Evolutionary conservation across 805 yeast genomes (phyloP), one percentile per base, ranked within the genome.

Genomic region (Ogataea minuta): DNA sequence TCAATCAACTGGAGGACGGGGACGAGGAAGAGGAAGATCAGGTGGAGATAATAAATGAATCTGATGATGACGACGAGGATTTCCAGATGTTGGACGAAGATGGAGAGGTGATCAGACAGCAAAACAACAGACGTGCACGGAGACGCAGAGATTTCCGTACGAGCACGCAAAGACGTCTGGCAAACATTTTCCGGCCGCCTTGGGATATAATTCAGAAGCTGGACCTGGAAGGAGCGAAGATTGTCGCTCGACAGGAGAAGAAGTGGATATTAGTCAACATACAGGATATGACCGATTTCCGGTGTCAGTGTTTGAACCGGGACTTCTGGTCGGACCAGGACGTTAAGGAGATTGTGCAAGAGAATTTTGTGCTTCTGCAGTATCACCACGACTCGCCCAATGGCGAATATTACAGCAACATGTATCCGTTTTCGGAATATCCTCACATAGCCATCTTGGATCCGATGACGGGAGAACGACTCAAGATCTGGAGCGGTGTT

Each of bases 381-480:
- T 91, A 84, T 59, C 89, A 84, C 45, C 72, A 71, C 35, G 95
- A 85, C 53, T 81, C 93, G 2, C 76, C 77, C 6, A 80, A 76
- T 44, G 98, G 96, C 2, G 70, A 71, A 46, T 74, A 72, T 44
- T 93, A 87, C 58, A 53, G 71, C 13, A 80, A 83, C 46, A 82
- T 84, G 53, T 90, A 93, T 59, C 81, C 83, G 3, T 72, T 85
- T 31, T 63, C 69, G 2, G 75, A 72, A 16, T 83, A 67, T 57
- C 99, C 99, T 1, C 97, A 93, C 59, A 80, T 93, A 28, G 85
- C 96, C 1, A 85, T 93, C 27, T 59, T 93, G 34, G 99, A 93
- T 56, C 97, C 99, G 2, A 78, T 90, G 59, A 93, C 99, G 0
- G 98, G 98, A 15, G 99, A 93, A 62, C 72, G 95, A 44, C 74